phyloP scores from a whole-genome alignment of 192 early-diverging fungal genomes.

The Dissophora globulifera region DNA sequence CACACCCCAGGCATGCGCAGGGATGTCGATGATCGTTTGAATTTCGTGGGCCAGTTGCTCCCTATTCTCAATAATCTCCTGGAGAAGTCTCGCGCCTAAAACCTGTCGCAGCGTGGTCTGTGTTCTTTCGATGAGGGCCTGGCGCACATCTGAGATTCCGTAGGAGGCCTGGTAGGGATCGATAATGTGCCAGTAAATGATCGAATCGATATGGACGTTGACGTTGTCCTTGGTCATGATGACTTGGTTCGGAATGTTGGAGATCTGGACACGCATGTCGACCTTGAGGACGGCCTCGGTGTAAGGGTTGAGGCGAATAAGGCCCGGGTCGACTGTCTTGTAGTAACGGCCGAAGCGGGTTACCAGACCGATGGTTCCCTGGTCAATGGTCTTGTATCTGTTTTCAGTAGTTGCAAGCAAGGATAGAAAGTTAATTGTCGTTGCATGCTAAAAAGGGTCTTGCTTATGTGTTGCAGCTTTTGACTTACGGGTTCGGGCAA shows the following conservation, averaged over 20 bases:
- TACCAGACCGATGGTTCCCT: conserved; percentile 76
- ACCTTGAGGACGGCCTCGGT: conserved; percentile 57
- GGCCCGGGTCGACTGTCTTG: conserved; percentile 63
- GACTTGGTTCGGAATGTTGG: conserved; percentile 66
- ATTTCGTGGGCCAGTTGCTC: conserved; percentile 88
- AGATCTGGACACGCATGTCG: conserved; percentile 60
- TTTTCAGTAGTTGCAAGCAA: not conserved
- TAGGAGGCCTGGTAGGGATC: conserved; percentile 83
- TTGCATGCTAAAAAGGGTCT: not conserved
- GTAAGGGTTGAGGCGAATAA: conserved; percentile 61
- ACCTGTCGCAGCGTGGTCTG: conserved; percentile 91
- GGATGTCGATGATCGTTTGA: conserved; percentile 81
- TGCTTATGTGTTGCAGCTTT: not conserved
- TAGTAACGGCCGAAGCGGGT: conserved; percentile 69
- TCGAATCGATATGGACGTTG: conserved; percentile 81
- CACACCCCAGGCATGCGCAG: conserved; percentile 85
- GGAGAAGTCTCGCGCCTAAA: conserved; percentile 82
- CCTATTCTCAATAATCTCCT: conserved; percentile 91
- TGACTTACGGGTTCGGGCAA: conserved; percentile 45
- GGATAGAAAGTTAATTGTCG: not conserved
- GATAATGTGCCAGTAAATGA: conserved; percentile 86
- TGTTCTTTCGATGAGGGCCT: conserved; percentile 85
- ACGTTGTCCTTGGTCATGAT: conserved; percentile 81
- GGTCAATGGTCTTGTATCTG: conserved; percentile 70
- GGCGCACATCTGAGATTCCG: conserved; percentile 77